Percentiles rank a stretch among this genome's conserved stretches.
These are phyloP conservation scores for Camellia oleifera DNA, from an alignment of 179 eudicot genomes.

Conservation along the genomic window DNA sequence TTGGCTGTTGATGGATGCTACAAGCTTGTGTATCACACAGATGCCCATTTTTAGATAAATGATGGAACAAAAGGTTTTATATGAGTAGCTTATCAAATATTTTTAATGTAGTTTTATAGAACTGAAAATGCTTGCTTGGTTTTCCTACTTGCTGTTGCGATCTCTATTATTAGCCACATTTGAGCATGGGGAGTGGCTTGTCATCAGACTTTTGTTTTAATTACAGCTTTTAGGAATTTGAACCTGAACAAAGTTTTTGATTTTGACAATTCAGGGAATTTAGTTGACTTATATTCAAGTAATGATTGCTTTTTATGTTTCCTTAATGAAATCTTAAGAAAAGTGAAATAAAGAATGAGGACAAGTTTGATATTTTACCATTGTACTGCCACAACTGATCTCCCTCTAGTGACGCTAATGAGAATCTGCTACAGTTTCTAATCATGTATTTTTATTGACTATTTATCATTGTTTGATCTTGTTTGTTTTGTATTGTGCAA, in stretches of 20 bases:
- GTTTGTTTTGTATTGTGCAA: background rate
- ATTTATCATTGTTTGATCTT: background rate
- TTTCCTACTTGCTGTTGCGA: background rate
- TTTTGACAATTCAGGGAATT: background rate
- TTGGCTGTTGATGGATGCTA: slow-evolving; percentile 4
- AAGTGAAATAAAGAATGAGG: background rate
- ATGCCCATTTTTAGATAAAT: too few relatives aligned
- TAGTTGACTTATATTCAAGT: background rate
- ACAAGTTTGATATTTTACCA: background rate
- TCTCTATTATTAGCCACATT: background rate
- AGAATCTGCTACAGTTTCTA: background rate
- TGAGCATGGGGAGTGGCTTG: background rate
- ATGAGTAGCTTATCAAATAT: background rate
- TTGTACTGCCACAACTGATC: background rate
- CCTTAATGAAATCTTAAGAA: background rate
- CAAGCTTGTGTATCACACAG: background rate
- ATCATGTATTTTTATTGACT: background rate
- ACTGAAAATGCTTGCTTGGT: background rate
- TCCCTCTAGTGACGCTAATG: background rate
- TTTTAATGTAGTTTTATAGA: background rate
- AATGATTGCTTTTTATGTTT: background rate
- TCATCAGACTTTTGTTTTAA: background rate
- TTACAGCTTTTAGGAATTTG: background rate
- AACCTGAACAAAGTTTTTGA: background rate
- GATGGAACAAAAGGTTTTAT: too few relatives aligned